A percentile compares a stretch with the other conserved stretches of the same genome.
phyloP scores from a whole-genome alignment of 768 basidiomycete species.

The Ramaria rubella region DNA sequence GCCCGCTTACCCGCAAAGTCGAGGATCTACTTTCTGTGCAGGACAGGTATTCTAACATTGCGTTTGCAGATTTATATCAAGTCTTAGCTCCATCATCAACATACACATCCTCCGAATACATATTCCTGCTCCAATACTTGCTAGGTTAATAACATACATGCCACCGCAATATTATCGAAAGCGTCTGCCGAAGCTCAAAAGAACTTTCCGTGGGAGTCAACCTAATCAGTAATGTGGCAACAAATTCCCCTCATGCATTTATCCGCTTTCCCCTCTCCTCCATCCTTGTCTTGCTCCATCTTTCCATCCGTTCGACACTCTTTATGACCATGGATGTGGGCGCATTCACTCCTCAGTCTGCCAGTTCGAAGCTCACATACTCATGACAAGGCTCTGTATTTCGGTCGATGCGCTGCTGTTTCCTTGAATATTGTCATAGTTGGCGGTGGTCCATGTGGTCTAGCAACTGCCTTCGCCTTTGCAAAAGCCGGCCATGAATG shows the following conservation, averaged over 20 bases:
- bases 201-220: background rate
- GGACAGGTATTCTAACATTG: too few species aligned
- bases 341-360: background rate
- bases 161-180: too few species aligned
- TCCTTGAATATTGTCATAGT: slow-evolving; percentile 27
- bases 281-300: background rate
- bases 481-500: slow-evolving; percentile 54
- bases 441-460: slow-evolving; percentile 44
- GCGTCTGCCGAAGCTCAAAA: background rate
- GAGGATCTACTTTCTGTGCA: too few species aligned
- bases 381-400: background rate
- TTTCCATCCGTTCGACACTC: background rate
- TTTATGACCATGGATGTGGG: background rate
- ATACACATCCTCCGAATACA: too few species aligned
- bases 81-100: too few species aligned
- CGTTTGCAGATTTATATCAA: too few species aligned
- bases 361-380: background rate
- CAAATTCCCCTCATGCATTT: background rate
- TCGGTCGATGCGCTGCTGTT: slow-evolving; percentile 10
- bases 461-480: slow-evolving; percentile 50
- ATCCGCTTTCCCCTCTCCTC: background rate
- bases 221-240: background rate
- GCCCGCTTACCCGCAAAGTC: too few species aligned
- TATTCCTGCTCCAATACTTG: too few species aligned
- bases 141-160: too few species aligned